A percentile compares a stretch with the other conserved stretches of the same genome.
These are phyloP conservation scores for Cytidiella melzeri DNA, from an alignment of 768 basidiomycete species.

Conservation along the genomic window DNA sequence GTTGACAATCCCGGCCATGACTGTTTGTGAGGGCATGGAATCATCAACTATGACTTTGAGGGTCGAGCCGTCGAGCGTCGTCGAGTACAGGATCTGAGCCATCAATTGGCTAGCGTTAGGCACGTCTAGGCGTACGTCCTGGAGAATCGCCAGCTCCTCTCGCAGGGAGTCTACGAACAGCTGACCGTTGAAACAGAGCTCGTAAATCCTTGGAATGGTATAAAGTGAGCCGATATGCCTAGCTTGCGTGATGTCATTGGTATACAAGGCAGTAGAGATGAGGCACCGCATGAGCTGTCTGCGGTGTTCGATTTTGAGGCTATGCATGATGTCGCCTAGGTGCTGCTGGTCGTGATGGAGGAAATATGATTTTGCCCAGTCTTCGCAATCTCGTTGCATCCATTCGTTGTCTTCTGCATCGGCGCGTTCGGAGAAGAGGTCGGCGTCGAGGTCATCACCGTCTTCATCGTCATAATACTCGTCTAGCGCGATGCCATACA, in stretches of 20 bases:
- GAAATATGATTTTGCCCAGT: conserved; percentile 18
- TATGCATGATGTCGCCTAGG: conserved; percentile 37
- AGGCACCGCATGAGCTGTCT: conserved; percentile 31
- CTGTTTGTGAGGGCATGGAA: not conserved
- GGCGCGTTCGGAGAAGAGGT: not conserved
- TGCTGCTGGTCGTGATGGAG: conserved; percentile 34
- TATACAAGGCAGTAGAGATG: conserved; percentile 33
- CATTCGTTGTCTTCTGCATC: conserved; percentile 1
- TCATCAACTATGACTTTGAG: conserved; percentile 4
- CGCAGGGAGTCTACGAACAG: conserved; percentile 31
- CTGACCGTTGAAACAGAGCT: conserved; percentile 23
- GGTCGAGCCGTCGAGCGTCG: not conserved
- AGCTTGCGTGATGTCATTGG: conserved; percentile 35
- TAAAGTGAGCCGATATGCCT: conserved; percentile 34
- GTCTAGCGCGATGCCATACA: conserved; percentile 17
- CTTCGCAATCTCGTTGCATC: not conserved
- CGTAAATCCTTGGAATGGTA: conserved; percentile 28
- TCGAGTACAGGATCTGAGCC: conserved; percentile 31
- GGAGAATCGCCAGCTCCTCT: conserved; percentile 31
- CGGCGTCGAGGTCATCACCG: not conserved
- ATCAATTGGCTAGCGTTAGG: conserved; percentile 39
- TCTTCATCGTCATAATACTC: not conserved
- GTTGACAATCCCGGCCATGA: not conserved
- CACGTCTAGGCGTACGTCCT: conserved; percentile 42
- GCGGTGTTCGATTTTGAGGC: conserved; percentile 32